These are phyloP conservation scores for Aspergillus ibericus DNA, from an alignment of 2,329 filamentous ascomycete genomes.

Conservation along the genomic window DNA sequence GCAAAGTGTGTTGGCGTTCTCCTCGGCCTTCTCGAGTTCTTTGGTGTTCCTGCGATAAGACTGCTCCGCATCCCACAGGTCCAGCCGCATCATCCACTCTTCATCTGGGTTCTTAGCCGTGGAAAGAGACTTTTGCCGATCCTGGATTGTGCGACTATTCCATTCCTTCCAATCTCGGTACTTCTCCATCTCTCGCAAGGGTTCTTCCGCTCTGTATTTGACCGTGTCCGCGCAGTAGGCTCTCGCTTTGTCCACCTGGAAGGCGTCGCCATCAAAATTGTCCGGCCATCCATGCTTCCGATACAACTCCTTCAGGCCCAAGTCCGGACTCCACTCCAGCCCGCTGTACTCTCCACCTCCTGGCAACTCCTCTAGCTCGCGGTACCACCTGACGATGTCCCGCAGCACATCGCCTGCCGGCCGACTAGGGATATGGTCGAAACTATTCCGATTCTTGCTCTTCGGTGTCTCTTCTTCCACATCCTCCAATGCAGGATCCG, in stretches of 20 bases:
- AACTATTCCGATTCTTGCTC: conserved; percentile 13
- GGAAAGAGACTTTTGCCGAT: background rate
- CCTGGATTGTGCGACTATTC: background rate
- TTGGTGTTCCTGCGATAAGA: background rate
- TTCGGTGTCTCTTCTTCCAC: background rate
- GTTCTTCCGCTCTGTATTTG: background rate
- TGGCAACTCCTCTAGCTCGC: conserved; percentile 15
- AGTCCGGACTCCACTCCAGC: background rate
- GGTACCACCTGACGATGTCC: conserved; percentile 19
- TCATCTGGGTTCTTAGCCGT: background rate
- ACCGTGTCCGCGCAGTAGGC: background rate
- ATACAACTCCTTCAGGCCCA: conserved; percentile 8
- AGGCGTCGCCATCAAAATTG: conserved; percentile 18
- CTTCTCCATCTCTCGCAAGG: background rate
- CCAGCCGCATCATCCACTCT: background rate
- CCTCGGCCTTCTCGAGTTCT: background rate
- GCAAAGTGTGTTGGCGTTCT: background rate
- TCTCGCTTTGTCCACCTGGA: conserved; percentile 14
- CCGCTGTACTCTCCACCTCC: background rate
- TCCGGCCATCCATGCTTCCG: conserved; percentile 19
- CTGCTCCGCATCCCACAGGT: background rate
- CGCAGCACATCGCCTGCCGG: conserved; percentile 18
- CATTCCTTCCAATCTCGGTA: background rate
- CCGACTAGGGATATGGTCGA: conserved; percentile 14
- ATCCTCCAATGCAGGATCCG: conserved; percentile 3